Evolutionary conservation across 2,329 filamentous ascomycete genomes (phyloP), one percentile per base, ranked within the genome.

Genomic region (Aspergillus udagawae): DNA sequence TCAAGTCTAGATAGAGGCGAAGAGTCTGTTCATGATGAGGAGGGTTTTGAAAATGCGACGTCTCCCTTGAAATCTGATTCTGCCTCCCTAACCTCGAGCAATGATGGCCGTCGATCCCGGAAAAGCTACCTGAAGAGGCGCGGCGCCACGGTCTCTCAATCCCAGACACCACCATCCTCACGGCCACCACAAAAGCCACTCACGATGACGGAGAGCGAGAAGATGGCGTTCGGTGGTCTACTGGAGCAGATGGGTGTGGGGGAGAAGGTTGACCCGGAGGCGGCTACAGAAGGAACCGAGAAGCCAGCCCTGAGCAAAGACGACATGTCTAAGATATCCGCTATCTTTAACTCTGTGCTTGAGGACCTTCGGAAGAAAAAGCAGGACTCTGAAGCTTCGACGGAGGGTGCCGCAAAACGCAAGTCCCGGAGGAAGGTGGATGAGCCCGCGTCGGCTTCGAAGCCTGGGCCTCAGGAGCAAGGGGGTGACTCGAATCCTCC

Each of bases 321-420:
- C 7, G 67, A 70, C 35, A 63, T 66, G 53, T 50, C 61, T 4
- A 60, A 71, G 47, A 63, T 72, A 20, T 64, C 61, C 7, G 56
- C 49, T 4, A 69, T 69, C n/a, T 68, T 69, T 49, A 57, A 68
- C 27, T 57, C 61, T 9, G 65, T 65, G n/a, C 56, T 66, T 14
- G 42, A 60, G 51, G 64, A 67, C 35, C 51, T 64, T 41, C 38
- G 41, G 38, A 60, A 56, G 14, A 27, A 44, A 28, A 56, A 57
- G 44, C 12, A 41, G 25, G 42, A 45, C 20, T 27, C 44, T n/a
- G 28, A 44, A 28, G 47, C 5, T 9, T 21, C 47, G 14, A 9
- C 20, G 42, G 42, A 29, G 14, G 23, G 44, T 12, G 47, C 38
- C 10, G 38, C 10, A 14, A 20, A 35, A 6, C 32, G 32, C 7